Base-by-base conservation (phyloP, 1,139 yeast species). In the Scheffersomyces quercinus region DNA sequence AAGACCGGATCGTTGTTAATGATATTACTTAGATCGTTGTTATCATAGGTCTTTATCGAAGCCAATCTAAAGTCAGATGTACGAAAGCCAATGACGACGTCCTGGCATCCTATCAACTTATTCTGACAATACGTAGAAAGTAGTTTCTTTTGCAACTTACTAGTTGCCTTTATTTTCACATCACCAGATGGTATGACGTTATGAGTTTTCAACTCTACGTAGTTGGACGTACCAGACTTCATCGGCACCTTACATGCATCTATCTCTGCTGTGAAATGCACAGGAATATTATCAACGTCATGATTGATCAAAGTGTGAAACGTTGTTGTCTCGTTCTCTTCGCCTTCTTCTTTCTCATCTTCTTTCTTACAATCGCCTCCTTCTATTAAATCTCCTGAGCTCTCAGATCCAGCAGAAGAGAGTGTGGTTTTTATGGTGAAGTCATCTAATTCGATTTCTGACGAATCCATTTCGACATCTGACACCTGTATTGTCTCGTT, bases 201-300 rank as follows among this genome's bases (percentile, higher is more conserved):
- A 43, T 59, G 65, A 1, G 67, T 59, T 37, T 62, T 62, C 37
- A 62, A 46, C 40, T 62, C 67, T 2, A 62, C 58, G 39, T 56
- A 60, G 37, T 46, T 48, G 3, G 32, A 40, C n/a, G 48, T 37
- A 3, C 52, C 56, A 4, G 50, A 29, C 3, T 32, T 33, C n/a
- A 34, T 45, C 6, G 24, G 43, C 12, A 31, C 29, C 9, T 38
- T 38, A 6, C 54, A 46, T 32, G 60, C 53, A 46, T 62, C 67
- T 10, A 62, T 55, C 42, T 62, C 67, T 3, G 67, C 65, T 6
- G 63, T 53, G 39, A 53, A 59, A 13, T 48, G 42, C 3, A 61
- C 39, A 4, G 54, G 50, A 7, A 44, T 45, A 4, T 43, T 48
- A 28, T 41, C 46, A 6, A 57, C 44, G 1, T 38, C 37, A 28